These are phyloP conservation scores for Murraya koenigii DNA, from an alignment of 345 rosid genomes.

Conservation along the genomic window DNA sequence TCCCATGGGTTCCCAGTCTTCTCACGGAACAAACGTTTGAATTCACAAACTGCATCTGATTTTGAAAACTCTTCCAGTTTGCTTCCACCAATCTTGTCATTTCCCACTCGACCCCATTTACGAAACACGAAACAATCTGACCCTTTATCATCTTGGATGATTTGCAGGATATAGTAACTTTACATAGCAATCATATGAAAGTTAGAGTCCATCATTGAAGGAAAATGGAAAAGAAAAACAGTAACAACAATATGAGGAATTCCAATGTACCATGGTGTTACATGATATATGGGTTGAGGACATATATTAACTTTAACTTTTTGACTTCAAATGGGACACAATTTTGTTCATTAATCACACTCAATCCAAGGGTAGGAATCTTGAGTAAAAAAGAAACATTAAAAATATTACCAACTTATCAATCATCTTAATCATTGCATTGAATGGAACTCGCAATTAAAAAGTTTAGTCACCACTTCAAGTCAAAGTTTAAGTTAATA, in stretches of 20 bases:
- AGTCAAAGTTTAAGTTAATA: neutral
- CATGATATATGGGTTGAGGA: neutral
- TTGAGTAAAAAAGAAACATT: neutral
- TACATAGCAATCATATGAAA: conserved; percentile 22
- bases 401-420: neutral
- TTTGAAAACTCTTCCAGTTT: conserved; percentile 76
- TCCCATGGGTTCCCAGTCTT: conserved; percentile 97
- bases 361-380: neutral
- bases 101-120: conserved; percentile 97
- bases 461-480: neutral
- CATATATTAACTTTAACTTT: neutral
- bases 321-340: neutral
- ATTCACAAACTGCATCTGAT: conserved; percentile 68
- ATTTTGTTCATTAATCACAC: too few species aligned
- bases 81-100: conserved; percentile 77
- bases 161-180: conserved; percentile 90
- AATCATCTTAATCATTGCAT: neutral
- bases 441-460: neutral
- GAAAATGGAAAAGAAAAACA: neutral
- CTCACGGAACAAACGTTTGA: conserved; percentile 67
- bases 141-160: conserved; percentile 86
- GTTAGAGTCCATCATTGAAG: conserved; percentile 16
- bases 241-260: neutral
- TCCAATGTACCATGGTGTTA: neutral
- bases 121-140: conserved; percentile 76